A percentile compares a stretch with the other conserved stretches of the same genome.
Evolutionary conservation across 176 grass and related monocot genomes (phyloP).

Genomic region (Carex kokanica): DNA sequence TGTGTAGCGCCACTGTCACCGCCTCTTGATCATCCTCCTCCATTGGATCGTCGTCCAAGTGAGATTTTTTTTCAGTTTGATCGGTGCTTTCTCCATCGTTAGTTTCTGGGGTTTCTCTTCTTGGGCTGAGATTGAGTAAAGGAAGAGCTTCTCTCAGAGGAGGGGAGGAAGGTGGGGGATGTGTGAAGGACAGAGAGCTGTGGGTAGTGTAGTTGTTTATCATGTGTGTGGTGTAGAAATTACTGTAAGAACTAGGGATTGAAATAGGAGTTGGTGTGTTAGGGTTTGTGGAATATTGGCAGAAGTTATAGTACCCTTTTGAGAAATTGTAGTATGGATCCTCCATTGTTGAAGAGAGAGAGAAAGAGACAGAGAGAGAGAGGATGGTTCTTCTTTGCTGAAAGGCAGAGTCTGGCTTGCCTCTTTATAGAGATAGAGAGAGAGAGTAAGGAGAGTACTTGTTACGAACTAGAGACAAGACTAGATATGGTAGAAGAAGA

Average conservation of each 20-base stretch:
- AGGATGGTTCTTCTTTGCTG: conserved; percentile 29
- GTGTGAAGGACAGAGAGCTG: background rate
- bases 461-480: conserved; percentile 28
- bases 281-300: conserved; percentile 38
- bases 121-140: conserved; percentile 68
- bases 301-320: conserved; percentile 56
- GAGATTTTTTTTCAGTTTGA: conserved; percentile 14
- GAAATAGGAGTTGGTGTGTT: conserved; percentile 19
- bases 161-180: conserved; percentile 44
- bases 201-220: conserved; percentile 28
- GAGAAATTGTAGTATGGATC: conserved; percentile 80
- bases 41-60: conserved; percentile 37
- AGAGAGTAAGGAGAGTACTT: background rate
- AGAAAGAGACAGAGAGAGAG: background rate
- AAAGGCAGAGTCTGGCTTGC: conserved; percentile 21
- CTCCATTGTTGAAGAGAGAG: conserved; percentile 55
- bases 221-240: conserved; percentile 29
- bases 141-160: conserved; percentile 81
- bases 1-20: conserved; percentile 65
- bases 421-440: conserved; percentile 4
- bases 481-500: conserved; percentile 23
- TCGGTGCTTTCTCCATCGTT: conserved; percentile 2
- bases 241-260: conserved; percentile 27
- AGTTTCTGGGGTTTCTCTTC: background rate
- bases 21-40: conserved; percentile 59